A percentile compares a stretch with the other conserved stretches of the same genome.
phyloP scores from a whole-genome alignment of 495 filamentous ascomycete genomes.

The Aspergillus funiculosus region DNA sequence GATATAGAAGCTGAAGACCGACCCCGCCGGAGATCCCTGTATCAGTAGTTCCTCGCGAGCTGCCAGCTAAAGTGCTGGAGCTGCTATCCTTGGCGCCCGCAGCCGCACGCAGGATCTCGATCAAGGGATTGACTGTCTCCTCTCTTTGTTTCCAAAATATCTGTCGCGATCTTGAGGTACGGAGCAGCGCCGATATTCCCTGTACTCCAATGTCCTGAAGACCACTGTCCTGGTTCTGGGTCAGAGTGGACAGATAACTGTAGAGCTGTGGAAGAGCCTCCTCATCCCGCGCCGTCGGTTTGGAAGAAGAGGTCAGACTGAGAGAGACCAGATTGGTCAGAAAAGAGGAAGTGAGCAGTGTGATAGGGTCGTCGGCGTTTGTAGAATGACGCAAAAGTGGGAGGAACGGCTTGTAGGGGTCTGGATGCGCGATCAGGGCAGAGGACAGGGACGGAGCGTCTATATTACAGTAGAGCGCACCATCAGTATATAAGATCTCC shows the following conservation, averaged over 20 bases:
- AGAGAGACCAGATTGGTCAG: constrained; percentile 74
- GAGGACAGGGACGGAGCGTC: constrained; percentile 71
- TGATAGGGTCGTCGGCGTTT: constrained; percentile 78
- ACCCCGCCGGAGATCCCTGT: constrained; percentile 70
- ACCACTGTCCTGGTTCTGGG: constrained; percentile 76
- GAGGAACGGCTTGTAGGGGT: constrained; percentile 80
- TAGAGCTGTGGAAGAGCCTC: constrained; percentile 81
- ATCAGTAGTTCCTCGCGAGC: constrained; percentile 53
- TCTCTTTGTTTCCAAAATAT: constrained; percentile 84
- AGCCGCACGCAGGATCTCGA: constrained; percentile 77
- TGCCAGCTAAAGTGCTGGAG: constrained; percentile 61
- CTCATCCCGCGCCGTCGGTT: constrained; percentile 53
- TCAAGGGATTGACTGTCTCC: constrained; percentile 74
- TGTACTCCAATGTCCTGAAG: constrained; percentile 94
- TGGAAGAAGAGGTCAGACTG: constrained; percentile 53
- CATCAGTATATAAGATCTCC: constrained; percentile 35
- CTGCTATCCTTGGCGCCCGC: constrained; percentile 65
- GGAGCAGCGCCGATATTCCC: constrained; percentile 81
- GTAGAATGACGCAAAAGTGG: constrained; percentile 76
- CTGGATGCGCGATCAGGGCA: constrained; percentile 64
- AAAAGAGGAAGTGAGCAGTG: constrained; percentile 83
- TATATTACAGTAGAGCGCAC: constrained; percentile 49
- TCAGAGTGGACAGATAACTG: constrained; percentile 72
- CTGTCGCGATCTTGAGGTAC: constrained; percentile 64
- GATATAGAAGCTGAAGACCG: constrained; percentile 89